Conservation (phyloP, 1,139 yeast species). For the Meyerozyma elateridarum region DNA sequence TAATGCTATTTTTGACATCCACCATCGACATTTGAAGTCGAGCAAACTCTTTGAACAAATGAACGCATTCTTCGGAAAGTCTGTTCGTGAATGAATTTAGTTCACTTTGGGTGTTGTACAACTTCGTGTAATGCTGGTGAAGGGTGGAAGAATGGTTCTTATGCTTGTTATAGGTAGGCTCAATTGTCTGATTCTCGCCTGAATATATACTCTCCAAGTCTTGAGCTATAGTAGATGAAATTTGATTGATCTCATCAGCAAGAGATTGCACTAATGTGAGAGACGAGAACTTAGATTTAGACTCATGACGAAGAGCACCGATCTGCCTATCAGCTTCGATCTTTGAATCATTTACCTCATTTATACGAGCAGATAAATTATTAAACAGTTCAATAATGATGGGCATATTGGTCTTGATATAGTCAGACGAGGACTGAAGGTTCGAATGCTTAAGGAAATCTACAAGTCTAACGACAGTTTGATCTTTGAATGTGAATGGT, state of each 20-base stretch:
- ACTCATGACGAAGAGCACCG: constrained; percentile 31
- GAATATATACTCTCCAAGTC: constrained; percentile 16
- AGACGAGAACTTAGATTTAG: constrained; percentile 28
- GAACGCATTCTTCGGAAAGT: constrained; percentile 21
- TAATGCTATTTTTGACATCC: constrained; percentile 27
- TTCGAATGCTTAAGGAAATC: constrained; percentile 24
- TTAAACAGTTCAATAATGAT: constrained; percentile 33
- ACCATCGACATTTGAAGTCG: constrained; percentile 39
- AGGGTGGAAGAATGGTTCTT: constrained; percentile 13
- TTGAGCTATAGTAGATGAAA: constrained; percentile 9
- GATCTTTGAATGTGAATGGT: constrained; percentile 16
- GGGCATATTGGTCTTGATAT: constrained; percentile 26
- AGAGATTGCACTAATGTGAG: constrained; percentile 6
- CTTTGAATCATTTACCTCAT: constrained; percentile 25
- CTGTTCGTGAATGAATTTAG: constrained; percentile 23
- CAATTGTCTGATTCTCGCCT: constrained; percentile 10
- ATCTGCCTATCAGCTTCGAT: constrained; percentile 27
- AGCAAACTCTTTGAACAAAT: constrained; percentile 31
- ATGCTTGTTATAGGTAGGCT: constrained; percentile 15
- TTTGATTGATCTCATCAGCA: constrained; percentile 6
- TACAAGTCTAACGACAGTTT: constrained; percentile 15
- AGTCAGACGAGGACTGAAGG: constrained; percentile 20
- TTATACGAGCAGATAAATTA: constrained; percentile 29
- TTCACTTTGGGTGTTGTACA: constrained; percentile 14
- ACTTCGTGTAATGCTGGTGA: constrained; percentile 11